Evolutionary conservation across 2,329 filamentous ascomycete genomes (phyloP), one percentile per base, ranked within the genome.

Genomic region (Rachicladosporium sp.): DNA sequence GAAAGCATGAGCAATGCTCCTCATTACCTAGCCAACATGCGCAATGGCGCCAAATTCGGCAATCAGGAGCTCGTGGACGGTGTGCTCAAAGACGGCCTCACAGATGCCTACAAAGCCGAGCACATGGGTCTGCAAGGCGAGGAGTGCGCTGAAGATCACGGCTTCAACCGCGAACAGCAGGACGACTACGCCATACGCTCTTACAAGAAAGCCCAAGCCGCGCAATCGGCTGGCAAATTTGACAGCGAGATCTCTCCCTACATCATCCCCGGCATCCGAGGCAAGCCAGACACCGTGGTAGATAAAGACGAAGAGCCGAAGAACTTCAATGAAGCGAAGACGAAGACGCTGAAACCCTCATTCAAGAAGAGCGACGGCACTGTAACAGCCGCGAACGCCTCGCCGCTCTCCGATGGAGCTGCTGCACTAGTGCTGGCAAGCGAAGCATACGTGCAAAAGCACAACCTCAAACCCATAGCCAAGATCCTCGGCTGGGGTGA

Each of bases 1-100:
- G 91, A 98, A 71, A 94, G 87, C 71, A 98, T 98, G 91, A 94
- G 88, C 59, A 96, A 96, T 70, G 74, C 82, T 40, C 91, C 91
- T 37, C 88, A 98, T 71, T 98, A 98, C 71, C 81, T 95, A 38
- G 83, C 87, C 49, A 83, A 71, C 63, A 72, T 94, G 53, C 83
- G 91, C 62, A 81, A 67, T 50, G 91, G 91, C 51, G 79, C 82
- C 64, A 96, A 96, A 69, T 98, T 93, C 65, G 91, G 91, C 55
- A 78, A 96, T 67, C 82, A 89, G 68, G 78, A 72, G 38, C 72
- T 98, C 50, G 73, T 95, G 39, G 91, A 98, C 58, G 89, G 86
- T 52, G 78, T 98, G 49, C 75, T 95, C 56, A 88, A 88, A 71
- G 91, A 98, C 59, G 91, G 91, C 50, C 73, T 98, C 51, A 93